Conservation (phyloP, 2,329 filamentous ascomycete species). For the Fusarium robinianum region DNA sequence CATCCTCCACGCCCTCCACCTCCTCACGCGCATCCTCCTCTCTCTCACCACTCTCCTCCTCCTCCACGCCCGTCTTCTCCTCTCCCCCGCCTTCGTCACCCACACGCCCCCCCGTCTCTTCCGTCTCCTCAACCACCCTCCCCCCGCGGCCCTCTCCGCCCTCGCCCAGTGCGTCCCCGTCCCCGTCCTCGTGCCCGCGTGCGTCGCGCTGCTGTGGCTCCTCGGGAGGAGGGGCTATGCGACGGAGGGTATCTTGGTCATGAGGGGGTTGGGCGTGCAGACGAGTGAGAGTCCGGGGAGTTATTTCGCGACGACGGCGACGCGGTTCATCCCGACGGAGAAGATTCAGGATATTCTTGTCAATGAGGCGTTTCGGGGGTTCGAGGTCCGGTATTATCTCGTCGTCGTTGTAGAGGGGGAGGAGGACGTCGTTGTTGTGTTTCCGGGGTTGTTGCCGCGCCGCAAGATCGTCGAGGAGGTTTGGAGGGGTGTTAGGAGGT, state of each 20-base stretch:
- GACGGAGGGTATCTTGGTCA: slow-evolving; percentile 85
- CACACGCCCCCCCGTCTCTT: slow-evolving; percentile 16
- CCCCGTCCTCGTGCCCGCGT: slow-evolving; percentile 46
- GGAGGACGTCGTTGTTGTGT: slow-evolving; percentile 89
- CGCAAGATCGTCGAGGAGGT: slow-evolving; percentile 80
- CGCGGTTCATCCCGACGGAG: slow-evolving; percentile 80
- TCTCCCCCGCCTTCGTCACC: slow-evolving; percentile 38
- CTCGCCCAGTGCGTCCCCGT: slow-evolving; percentile 45
- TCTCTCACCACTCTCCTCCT: slow-evolving; percentile 51
- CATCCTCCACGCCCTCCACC: slow-evolving; percentile 47
- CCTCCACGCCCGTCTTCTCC: slow-evolving; percentile 54
- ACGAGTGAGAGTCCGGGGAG: slow-evolving; percentile 68
- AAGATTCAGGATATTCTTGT: slow-evolving; percentile 93
- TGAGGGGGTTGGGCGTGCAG: slow-evolving; percentile 89
- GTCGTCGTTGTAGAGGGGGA: slow-evolving; percentile 90
- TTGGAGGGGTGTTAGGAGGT: slow-evolving; percentile 83
- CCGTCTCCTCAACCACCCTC: slow-evolving; percentile 33
- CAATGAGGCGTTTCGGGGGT: slow-evolving; percentile 91
- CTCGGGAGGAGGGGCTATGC: slow-evolving; percentile 54
- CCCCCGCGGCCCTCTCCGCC: slow-evolving; percentile 41
- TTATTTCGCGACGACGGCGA: slow-evolving; percentile 59
- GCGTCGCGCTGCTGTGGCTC: slow-evolving; percentile 47
- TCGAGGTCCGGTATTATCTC: slow-evolving; percentile 88
- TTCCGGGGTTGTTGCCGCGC: slow-evolving; percentile 77
- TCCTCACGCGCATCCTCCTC: slow-evolving; percentile 52